phyloP scores from a whole-genome alignment of 73 alveolate genomes.

The Paramecium sonneborni region DNA sequence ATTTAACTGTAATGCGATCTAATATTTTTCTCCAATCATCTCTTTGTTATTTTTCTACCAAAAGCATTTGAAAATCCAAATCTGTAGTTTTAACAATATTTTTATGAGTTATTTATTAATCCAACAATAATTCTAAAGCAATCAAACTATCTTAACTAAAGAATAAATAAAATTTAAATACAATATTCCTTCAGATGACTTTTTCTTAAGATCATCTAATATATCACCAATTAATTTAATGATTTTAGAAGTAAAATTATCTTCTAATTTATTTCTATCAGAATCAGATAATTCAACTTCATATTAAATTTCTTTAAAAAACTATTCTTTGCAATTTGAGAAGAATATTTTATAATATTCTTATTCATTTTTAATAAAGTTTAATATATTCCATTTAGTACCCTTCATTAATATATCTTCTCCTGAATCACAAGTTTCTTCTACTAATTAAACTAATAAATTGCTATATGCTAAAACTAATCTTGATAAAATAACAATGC shows the following conservation, averaged over 20 bases:
- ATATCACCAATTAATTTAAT: neutral
- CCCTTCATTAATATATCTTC: slow-evolving; percentile 37
- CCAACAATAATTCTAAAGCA: neutral
- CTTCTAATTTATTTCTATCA: slow-evolving; percentile 28
- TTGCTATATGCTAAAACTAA: neutral
- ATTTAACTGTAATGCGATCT: neutral
- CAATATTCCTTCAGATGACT: neutral
- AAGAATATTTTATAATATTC: slow-evolving; percentile 45
- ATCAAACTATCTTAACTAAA: neutral
- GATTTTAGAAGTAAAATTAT: neutral
- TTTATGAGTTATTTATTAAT: neutral
- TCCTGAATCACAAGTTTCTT: slow-evolving; percentile 21
- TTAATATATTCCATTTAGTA: slow-evolving; percentile 37
- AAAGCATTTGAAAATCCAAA: neutral
- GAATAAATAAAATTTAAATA: neutral
- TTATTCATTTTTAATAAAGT: slow-evolving; percentile 13
- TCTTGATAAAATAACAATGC: neutral
- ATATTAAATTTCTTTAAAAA: neutral
- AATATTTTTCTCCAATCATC: neutral
- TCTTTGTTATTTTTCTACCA: neutral
- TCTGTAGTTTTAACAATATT: neutral
- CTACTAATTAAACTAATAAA: neutral
- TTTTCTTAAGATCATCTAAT: neutral
- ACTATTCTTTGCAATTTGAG: neutral
- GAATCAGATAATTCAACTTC: neutral